phyloP scores from a whole-genome alignment of 2,329 filamentous ascomycete species.

The Davidsoniella virescens region DNA sequence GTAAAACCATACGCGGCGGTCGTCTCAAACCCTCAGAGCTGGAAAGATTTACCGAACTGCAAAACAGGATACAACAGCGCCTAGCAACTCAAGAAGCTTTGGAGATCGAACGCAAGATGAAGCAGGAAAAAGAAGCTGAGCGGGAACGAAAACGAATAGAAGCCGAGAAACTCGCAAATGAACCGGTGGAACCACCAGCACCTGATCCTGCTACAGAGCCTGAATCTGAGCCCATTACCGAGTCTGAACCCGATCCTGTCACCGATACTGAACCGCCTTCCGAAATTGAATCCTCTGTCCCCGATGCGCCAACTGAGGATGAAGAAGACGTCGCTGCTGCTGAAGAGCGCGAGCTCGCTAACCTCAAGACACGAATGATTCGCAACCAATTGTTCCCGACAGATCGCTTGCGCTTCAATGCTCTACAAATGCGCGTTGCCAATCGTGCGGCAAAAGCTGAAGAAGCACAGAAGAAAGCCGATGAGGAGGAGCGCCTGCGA shows the following conservation, averaged over 20 bases:
- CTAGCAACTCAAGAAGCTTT: neutral
- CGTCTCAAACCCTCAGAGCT: conserved; percentile 1
- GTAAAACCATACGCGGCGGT: conserved; percentile 1
- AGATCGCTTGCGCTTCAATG: conserved; percentile 6
- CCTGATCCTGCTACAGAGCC: conserved; percentile 6
- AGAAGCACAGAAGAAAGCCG: conserved; percentile 4
- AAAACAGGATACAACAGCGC: neutral
- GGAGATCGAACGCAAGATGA: neutral
- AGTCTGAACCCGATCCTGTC: conserved; percentile 11
- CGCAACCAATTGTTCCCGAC: conserved; percentile 7
- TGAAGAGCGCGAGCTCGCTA: conserved; percentile 6
- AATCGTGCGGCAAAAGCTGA: neutral
- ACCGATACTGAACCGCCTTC: conserved; percentile 12
- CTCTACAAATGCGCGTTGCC: conserved; percentile 3
- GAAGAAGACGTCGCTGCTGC: conserved; percentile 6
- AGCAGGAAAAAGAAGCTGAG: neutral
- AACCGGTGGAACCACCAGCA: neutral
- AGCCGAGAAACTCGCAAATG: neutral
- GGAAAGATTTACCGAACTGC: neutral
- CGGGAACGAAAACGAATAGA: neutral
- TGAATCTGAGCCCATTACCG: conserved; percentile 10
- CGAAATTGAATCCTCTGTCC: conserved; percentile 11
- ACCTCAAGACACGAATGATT: conserved; percentile 4
- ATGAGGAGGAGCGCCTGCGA: conserved; percentile 4
- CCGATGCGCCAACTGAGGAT: conserved; percentile 11